Evolutionary conservation across 1,284 basidiomycete species (phyloP).

Genomic region (Pyrrhoderma noxium): DNA sequence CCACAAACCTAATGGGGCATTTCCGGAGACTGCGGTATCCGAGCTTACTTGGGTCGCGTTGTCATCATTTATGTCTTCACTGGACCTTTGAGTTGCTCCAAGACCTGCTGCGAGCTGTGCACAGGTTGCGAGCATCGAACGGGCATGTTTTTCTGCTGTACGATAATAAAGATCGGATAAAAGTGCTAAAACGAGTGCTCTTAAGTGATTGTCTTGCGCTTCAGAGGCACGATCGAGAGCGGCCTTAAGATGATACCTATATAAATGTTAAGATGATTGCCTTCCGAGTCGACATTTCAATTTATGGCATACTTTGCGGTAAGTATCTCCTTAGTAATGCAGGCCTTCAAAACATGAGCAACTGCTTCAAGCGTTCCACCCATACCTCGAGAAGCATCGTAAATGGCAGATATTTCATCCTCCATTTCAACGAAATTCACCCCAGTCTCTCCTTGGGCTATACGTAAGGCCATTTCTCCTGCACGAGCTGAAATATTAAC

Average conservation of each 20-base stretch:
- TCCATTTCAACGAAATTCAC: constrained; percentile 21
- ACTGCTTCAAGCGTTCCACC: constrained; percentile 51
- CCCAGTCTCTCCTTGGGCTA: constrained; percentile 35
- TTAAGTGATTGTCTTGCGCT: constrained; percentile 62
- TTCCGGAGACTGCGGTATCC: constrained; percentile 36
- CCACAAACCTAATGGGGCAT: constrained; percentile 60
- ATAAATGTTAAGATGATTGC: too few relatives aligned
- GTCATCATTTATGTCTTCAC: constrained; percentile 18
- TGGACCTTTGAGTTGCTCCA: constrained; percentile 42
- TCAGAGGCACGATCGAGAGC: constrained; percentile 50
- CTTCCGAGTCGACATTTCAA: too few relatives aligned
- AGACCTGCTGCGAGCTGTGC: constrained; percentile 64
- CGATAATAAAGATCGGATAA: constrained; percentile 62
- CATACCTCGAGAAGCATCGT: constrained; percentile 39
- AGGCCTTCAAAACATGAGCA: constrained; percentile 47
- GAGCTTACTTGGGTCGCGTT: not conserved
- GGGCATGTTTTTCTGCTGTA: constrained; percentile 60
- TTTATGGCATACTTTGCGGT: constrained; percentile 56
- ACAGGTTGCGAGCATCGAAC: constrained; percentile 53
- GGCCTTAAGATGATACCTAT: constrained; percentile 53
- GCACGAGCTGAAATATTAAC: constrained; percentile 50
- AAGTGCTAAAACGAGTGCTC: constrained; percentile 58
- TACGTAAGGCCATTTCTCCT: constrained; percentile 50
- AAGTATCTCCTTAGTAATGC: constrained; percentile 47
- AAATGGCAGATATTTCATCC: constrained; percentile 32